A percentile compares a stretch with the other conserved stretches of the same genome.
Conservation (phyloP, 169 alveolate genomes). For the Perkinsus olseni region DNA sequence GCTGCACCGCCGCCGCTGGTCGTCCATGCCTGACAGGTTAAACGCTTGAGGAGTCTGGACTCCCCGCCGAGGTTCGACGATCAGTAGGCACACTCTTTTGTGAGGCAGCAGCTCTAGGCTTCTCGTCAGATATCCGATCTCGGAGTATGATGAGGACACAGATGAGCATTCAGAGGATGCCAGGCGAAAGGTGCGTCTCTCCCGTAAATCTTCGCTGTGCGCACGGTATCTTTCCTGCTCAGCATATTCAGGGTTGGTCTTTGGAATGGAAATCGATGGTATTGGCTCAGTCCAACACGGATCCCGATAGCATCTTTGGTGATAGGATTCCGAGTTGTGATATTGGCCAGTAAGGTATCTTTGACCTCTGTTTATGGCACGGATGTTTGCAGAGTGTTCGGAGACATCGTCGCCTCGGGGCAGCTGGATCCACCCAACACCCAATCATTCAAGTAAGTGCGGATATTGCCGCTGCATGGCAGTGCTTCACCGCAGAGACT, state of each 20-base stretch:
- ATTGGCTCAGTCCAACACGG: neutral
- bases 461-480: neutral
- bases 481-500: neutral
- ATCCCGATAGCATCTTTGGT: neutral
- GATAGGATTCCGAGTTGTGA: neutral
- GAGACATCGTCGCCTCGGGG: neutral
- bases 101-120: neutral
- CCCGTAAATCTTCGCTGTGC: neutral
- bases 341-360: neutral
- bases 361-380: neutral
- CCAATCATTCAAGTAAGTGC: neutral
- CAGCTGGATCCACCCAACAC: neutral
- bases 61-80: neutral
- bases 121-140: neutral
- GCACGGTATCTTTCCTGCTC: neutral
- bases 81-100: neutral
- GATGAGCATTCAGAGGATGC: conserved; percentile 1
- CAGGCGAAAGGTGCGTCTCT: neutral
- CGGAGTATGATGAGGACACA: neutral
- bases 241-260: neutral
- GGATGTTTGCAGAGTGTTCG: neutral
- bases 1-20: neutral
- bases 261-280: neutral
- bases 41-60: neutral
- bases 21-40: neutral